A percentile compares a stretch with the other conserved stretches of the same genome.
Evolutionary conservation across 257 asterid species (phyloP).

Genomic region (Solanum stenotomum): DNA sequence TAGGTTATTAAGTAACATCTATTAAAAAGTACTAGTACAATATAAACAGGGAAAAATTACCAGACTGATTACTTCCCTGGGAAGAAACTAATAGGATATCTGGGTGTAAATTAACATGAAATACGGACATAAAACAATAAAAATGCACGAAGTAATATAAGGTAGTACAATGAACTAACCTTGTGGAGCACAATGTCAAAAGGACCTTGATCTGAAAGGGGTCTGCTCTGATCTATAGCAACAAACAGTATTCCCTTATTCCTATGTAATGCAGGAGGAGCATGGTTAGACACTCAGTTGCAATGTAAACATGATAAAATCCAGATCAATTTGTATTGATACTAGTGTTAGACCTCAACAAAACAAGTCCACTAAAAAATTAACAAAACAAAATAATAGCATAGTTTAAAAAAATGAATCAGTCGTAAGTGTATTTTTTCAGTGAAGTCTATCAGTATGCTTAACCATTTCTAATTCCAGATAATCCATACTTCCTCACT

Average conservation of each 20-base stretch:
- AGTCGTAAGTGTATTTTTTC: background rate
- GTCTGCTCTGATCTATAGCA: constrained; percentile 71
- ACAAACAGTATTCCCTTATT: constrained; percentile 83
- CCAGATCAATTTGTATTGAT: background rate
- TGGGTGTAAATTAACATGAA: background rate
- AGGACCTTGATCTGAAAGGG: constrained; percentile 94
- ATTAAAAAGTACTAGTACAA: background rate
- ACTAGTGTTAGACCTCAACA: background rate
- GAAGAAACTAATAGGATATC: background rate
- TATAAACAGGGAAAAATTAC: background rate
- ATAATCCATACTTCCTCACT: background rate
- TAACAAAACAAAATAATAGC: background rate
- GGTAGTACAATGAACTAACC: constrained; percentile 25
- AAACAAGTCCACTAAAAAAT: background rate
- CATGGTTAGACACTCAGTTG: background rate
- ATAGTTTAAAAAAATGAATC: background rate
- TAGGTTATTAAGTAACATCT: background rate
- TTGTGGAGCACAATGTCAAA: constrained; percentile 89
- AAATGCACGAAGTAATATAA: background rate
- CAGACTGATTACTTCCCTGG: background rate
- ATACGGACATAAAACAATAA: background rate
- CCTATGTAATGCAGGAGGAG: constrained; percentile 29
- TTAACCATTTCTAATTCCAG: background rate
- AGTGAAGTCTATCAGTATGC: background rate
- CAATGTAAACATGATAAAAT: background rate